Evolutionary conservation across 768 basidiomycete species (phyloP).

Genomic region (Mrakia gelida): DNA sequence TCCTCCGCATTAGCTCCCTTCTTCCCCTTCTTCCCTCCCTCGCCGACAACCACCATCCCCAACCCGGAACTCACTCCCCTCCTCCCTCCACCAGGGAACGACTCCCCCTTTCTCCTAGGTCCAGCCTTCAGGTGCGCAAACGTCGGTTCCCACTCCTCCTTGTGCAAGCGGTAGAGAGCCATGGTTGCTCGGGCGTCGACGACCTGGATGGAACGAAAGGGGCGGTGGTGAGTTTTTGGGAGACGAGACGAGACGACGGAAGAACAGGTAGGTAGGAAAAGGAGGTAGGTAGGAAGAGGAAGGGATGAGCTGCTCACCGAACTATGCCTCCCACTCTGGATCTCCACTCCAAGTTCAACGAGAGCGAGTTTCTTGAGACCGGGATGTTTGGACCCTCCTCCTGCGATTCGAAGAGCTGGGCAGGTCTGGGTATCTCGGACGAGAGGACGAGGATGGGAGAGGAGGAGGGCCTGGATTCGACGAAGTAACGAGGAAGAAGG

Average conservation of each 20-base stretch:
- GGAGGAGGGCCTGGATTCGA: conserved; percentile 43
- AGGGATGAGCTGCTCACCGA: conserved; percentile 57
- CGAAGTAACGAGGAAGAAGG: neutral
- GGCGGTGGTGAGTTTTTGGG: neutral
- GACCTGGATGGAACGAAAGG: conserved; percentile 53
- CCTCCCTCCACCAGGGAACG: conserved; percentile 54
- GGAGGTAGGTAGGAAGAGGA: neutral
- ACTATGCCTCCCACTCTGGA: conserved; percentile 84
- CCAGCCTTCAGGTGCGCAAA: conserved; percentile 39
- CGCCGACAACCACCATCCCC: conserved; percentile 35
- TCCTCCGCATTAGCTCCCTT: conserved; percentile 36
- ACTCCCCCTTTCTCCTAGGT: conserved; percentile 30
- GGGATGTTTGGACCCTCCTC: conserved; percentile 53
- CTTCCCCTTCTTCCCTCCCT: conserved; percentile 26
- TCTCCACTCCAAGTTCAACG: conserved; percentile 70
- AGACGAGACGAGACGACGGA: neutral
- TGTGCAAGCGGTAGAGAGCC: conserved; percentile 81
- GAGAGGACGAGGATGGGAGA: conserved; percentile 47
- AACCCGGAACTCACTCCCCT: conserved; percentile 55
- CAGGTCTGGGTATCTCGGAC: conserved; percentile 48
- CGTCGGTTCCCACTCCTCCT: conserved; percentile 73
- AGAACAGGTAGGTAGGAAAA: neutral
- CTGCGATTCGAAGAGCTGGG: conserved; percentile 47
- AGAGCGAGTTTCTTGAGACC: conserved; percentile 74
- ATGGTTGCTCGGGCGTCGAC: conserved; percentile 91